Evolutionary conservation across 768 basidiomycete genomes (phyloP), one percentile per base, ranked within the genome.

Genomic region (Boletus vinaceobasis): DNA sequence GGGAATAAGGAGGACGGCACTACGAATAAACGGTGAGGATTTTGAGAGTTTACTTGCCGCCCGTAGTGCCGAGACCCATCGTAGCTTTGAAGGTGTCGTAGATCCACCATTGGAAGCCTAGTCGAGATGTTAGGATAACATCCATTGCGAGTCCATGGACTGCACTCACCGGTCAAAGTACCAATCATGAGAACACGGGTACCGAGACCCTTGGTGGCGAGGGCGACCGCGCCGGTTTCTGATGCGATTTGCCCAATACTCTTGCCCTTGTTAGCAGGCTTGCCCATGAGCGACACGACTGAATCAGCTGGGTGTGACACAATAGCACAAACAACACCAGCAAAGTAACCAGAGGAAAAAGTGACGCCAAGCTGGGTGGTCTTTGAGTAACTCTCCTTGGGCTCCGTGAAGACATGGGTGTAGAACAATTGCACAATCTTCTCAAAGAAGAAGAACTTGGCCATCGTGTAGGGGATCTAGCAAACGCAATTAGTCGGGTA

Each of bases 241-340:
- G 74, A 75, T 27, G 85, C 81, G 59, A 93, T 88, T 56, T 77
- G 60, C 7, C 87, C 88, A 53, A 85, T 68, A 48, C 79, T 74
- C 78, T 92, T 91, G 77, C 89, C 88, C 77, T 84, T 87, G 80
- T 91, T 89, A 58, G 79, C 74, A 56, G 83, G 79, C 81, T 97
- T 97, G 72, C 94, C 92, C 75, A 96, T 92, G 73, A 85, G 86
- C 56, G 93, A 95, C 62, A 96, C 88, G 59, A 97, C 75, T 29
- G 93, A 88, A 72, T 97, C 94, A 64, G 94, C 94, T 38, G 94
- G 93, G 71, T 97, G 94, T 17, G 94, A 98, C 73, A 98, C 94
- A 71, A 93, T 78, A 64, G 94, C 94, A 71, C 92, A 95, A 70
- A 95, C 85, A 66, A 96, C 87, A 87, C 94, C 94, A 69, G 94